Base-by-base conservation (phyloP, 1,284 basidiomycete species). In the Rhodotorula glutinis region DNA sequence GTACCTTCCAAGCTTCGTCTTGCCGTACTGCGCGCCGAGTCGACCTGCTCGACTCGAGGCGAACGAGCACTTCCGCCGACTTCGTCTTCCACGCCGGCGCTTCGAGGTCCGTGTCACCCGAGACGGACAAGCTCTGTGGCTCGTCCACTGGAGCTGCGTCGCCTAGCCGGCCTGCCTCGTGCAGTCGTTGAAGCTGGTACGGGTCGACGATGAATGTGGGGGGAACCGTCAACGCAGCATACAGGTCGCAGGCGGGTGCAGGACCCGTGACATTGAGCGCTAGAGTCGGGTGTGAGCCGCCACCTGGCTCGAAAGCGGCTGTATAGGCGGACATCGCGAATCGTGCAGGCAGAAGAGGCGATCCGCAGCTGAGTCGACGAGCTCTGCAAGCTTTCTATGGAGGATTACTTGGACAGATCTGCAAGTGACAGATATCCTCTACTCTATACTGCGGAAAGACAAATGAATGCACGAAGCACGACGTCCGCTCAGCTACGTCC, bases 121-220 rank as follows among this genome's bases (percentile, higher is more conserved):
- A 91, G 73, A 97, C 86, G 77, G 95, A 95, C 79, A 97, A 81
- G 43, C 85, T 21, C 14, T 7, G 17, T 16, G 38, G 9, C 3
- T 21, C 11, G 19, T 21, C 9, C 3, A 40, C 93, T 82, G 97
- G 77, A 95, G 86, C 77, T 97, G 5, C 29, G 3, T 47, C 30
- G 27, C 72, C 69, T 0, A 75, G 57, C 29, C 61, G 53, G 2
- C 70, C 69, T 53, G 69, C 64, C n/a, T 8, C 40, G 30, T 74
- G 65, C 2, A 75, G 62, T 23, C 69, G 71, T 0, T 43, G 23
- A 25, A 75, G 66, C 55, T 75, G 70, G 57, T 67, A 74, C 16
- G 65, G 66, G 66, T 75, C 74, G 30, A 65, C 19, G 56, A 75
- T 74, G 67, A 73, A 55, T 2, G 44, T 41, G 33, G 58, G 58